Evolutionary conservation across 2,329 filamentous ascomycete species (phyloP).

Genomic region (Graphilbum sp.): DNA sequence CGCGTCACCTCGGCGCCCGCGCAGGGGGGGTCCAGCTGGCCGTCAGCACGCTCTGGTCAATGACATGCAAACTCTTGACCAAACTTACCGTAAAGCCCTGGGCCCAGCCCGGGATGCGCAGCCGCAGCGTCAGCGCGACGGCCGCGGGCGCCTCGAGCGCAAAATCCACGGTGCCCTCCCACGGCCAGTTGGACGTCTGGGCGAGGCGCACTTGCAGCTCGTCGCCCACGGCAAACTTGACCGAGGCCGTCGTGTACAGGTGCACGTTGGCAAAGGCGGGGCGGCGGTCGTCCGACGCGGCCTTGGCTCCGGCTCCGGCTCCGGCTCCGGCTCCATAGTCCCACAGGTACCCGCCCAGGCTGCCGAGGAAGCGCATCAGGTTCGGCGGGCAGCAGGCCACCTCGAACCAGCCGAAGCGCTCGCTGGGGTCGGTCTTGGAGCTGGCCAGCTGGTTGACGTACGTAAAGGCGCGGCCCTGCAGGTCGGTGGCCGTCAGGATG

Average conservation of each 20-base stretch:
- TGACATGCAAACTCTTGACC: background rate
- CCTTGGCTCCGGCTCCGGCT: background rate
- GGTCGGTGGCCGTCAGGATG: conserved; percentile 38
- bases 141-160: conserved; percentile 17
- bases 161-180: conserved; percentile 34
- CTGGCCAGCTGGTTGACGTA: conserved; percentile 46
- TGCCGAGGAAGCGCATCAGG: conserved; percentile 36
- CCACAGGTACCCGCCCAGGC: conserved; percentile 40
- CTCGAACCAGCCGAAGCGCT: conserved; percentile 39
- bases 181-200: conserved; percentile 40
- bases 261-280: conserved; percentile 32
- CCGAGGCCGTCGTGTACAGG: conserved; percentile 33
- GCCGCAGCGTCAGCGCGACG: conserved; percentile 22
- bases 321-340: conserved; percentile 17
- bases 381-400: conserved; percentile 46
- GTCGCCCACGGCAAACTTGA: conserved; percentile 21
- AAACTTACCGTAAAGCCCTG: conserved; percentile 16
- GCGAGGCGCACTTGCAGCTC: conserved; percentile 19
- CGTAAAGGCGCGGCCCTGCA: conserved; percentile 39
- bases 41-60: background rate
- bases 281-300: background rate
- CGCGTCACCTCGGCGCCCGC: conserved; percentile 20
- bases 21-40: conserved; percentile 3
- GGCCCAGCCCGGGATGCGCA: conserved; percentile 40
- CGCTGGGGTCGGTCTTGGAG: conserved; percentile 29